These are phyloP conservation scores for Rhizopogon rudus DNA, from an alignment of 768 basidiomycete species.

Conservation along the genomic window DNA sequence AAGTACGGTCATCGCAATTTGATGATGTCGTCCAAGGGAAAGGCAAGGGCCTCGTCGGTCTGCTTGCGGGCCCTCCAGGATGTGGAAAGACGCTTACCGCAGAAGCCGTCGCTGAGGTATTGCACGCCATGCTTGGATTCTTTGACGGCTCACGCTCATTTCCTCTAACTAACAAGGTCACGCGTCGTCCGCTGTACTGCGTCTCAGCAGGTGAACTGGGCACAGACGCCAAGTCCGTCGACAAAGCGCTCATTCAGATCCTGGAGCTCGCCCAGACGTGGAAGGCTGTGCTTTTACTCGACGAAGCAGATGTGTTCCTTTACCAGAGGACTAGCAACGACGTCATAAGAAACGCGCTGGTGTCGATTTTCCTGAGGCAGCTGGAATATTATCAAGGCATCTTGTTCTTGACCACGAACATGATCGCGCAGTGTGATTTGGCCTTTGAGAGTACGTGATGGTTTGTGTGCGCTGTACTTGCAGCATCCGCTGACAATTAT, in stretches of 20 bases:
- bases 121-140: constrained; percentile 16
- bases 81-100: constrained; percentile 53
- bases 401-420: constrained; percentile 52
- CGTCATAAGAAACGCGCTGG: constrained; percentile 50
- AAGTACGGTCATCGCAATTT: background rate
- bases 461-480: background rate
- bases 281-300: constrained; percentile 55
- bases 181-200: background rate
- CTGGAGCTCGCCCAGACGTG: constrained; percentile 51
- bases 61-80: constrained; percentile 24
- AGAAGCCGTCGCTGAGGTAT: constrained; percentile 54
- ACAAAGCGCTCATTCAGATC: constrained; percentile 11
- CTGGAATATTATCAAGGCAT: constrained; percentile 59
- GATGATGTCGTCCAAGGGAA: background rate
- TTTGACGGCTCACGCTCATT: background rate
- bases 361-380: constrained; percentile 61
- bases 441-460: constrained; percentile 41
- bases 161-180: background rate
- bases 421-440: constrained; percentile 44
- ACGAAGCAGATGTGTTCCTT: constrained; percentile 49
- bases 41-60: constrained; percentile 7
- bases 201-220: background rate
- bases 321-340: constrained; percentile 51
- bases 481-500: background rate
- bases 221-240: background rate